These are phyloP conservation scores for Paramarasmius palmivorus DNA, from an alignment of 1,284 basidiomycete genomes.

Conservation along the genomic window DNA sequence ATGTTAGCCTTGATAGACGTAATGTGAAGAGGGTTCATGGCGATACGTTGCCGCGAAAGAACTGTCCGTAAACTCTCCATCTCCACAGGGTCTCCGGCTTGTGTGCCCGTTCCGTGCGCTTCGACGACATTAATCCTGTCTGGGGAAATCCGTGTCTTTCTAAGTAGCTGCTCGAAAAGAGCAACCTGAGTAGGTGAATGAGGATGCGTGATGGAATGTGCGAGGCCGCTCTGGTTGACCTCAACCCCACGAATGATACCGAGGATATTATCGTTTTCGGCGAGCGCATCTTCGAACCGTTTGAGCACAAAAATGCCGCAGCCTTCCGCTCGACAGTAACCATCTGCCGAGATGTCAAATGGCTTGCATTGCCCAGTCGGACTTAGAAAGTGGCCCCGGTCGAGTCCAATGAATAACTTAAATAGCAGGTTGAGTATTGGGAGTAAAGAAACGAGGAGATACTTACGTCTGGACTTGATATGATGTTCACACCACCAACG, in stretches of 20 bases:
- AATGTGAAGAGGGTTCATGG: conserved; percentile 56
- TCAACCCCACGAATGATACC: conserved; percentile 69
- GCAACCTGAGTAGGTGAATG: conserved; percentile 58
- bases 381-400: conserved; percentile 68
- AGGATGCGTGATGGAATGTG: conserved; percentile 70
- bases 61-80: conserved; percentile 59
- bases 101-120: conserved; percentile 73
- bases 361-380: conserved; percentile 68
- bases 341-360: conserved; percentile 71
- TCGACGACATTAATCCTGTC: conserved; percentile 60
- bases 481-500: conserved; percentile 75
- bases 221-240: conserved; percentile 66
- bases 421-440: not conserved
- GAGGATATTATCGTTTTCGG: conserved; percentile 64
- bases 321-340: conserved; percentile 73
- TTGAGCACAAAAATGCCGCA: conserved; percentile 73
- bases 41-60: conserved; percentile 41
- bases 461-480: conserved; percentile 70
- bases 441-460: conserved; percentile 1
- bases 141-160: conserved; percentile 44
- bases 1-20: conserved; percentile 73
- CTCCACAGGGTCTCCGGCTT: conserved; percentile 68
- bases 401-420: conserved; percentile 70
- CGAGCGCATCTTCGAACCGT: conserved; percentile 63
- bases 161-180: conserved; percentile 53